Conservation (phyloP, 495 filamentous ascomycete species). For the Penicillium cataractarum region DNA sequence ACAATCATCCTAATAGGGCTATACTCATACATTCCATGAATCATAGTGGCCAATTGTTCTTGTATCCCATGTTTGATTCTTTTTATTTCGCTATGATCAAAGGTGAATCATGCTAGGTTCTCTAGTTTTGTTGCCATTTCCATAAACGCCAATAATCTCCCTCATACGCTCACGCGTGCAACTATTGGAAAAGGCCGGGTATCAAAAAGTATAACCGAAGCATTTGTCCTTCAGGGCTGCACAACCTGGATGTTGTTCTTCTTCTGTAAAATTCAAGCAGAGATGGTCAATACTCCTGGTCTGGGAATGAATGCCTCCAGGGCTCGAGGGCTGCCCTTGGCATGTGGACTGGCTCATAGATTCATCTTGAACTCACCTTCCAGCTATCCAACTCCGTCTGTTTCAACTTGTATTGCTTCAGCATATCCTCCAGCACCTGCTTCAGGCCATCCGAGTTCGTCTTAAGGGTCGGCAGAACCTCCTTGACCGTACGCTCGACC, state of each 20-base stretch:
- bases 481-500: slow-evolving; percentile 88
- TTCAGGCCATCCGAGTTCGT: slow-evolving; percentile 95
- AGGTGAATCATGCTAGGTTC: slow-evolving; percentile 26
- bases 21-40: neutral
- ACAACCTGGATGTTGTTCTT: slow-evolving; percentile 99
- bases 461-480: slow-evolving; percentile 86
- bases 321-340: neutral
- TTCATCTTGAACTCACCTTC: slow-evolving; percentile 71
- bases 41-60: too few relatives aligned
- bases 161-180: slow-evolving; percentile 11
- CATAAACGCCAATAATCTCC: slow-evolving; percentile 29
- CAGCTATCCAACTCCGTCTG: slow-evolving; percentile 95
- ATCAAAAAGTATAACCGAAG: slow-evolving; percentile 19
- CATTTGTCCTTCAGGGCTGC: slow-evolving; percentile 58
- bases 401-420: slow-evolving; percentile 96
- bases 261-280: slow-evolving; percentile 60
- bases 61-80: too few relatives aligned
- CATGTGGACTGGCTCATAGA: neutral
- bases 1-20: neutral
- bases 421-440: slow-evolving; percentile 91
- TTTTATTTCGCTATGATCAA: slow-evolving; percentile 16
- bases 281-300: slow-evolving; percentile 5
- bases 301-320: neutral
- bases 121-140: slow-evolving; percentile 27
- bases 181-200: slow-evolving; percentile 7